A percentile compares a stretch with the other conserved stretches of the same genome.
These are phyloP conservation scores for Stagonosporopsis tanaceti DNA, from an alignment of 2,329 filamentous ascomycete species.

Conservation along the genomic window DNA sequence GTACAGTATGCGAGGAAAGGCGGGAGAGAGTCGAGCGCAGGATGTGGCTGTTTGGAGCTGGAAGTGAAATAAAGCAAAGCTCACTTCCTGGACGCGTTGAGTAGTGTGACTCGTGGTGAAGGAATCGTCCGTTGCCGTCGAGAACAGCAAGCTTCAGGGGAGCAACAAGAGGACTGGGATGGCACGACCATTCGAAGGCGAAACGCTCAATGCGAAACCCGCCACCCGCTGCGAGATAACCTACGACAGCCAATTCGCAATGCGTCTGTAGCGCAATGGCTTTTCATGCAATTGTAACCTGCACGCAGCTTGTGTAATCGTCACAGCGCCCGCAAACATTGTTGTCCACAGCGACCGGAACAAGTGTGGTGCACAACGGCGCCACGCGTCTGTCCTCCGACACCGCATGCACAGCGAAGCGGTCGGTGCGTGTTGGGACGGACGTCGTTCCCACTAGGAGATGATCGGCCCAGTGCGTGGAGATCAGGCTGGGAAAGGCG, in stretches of 20 bases:
- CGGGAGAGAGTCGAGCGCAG: neutral
- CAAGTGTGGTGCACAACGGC: slow-evolving; percentile 3
- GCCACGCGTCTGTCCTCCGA: slow-evolving; percentile 14
- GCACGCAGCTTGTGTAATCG: slow-evolving; percentile 11
- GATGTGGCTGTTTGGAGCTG: slow-evolving; percentile 2
- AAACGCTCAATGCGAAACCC: slow-evolving; percentile 23
- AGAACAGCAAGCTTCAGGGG: slow-evolving; percentile 20
- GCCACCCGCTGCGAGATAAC: slow-evolving; percentile 13
- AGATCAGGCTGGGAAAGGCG: slow-evolving; percentile 15
- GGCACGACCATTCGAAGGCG: slow-evolving; percentile 18
- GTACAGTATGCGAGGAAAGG: neutral
- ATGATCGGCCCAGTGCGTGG: slow-evolving; percentile 25
- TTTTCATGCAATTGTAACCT: slow-evolving; percentile 7
- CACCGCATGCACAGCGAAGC: slow-evolving; percentile 24
- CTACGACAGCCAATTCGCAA: slow-evolving; percentile 16
- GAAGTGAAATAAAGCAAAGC: neutral
- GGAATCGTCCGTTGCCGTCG: slow-evolving; percentile 11
- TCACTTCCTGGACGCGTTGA: slow-evolving; percentile 1
- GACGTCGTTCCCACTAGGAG: slow-evolving; percentile 20
- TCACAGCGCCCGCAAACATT: slow-evolving; percentile 16
- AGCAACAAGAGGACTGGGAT: slow-evolving; percentile 13
- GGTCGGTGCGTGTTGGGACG: slow-evolving; percentile 19
- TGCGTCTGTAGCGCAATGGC: slow-evolving; percentile 10
- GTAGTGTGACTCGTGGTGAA: slow-evolving; percentile 15
- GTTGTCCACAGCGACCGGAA: slow-evolving; percentile 14